Base-by-base conservation (phyloP, 345 rosid genomes). In the Syzygium grande region DNA sequence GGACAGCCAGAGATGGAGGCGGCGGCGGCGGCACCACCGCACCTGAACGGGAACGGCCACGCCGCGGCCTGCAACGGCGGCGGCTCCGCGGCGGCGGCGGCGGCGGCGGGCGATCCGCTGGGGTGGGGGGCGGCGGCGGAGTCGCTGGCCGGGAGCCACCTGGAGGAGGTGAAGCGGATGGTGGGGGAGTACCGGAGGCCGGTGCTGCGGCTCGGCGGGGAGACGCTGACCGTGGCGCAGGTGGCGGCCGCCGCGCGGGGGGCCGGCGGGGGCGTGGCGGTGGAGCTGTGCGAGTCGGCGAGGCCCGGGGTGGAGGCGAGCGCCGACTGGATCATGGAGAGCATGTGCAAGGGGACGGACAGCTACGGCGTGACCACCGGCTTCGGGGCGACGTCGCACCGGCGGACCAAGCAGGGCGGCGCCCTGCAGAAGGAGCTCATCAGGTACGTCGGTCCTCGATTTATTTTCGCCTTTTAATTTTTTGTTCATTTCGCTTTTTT, bases 141-240 rank as follows among this genome's bases (percentile, higher is more conserved):
- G 90, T 92, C 96, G 79, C 77, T 97, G 90, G 93, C 90, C 87
- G 98, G 99, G 3, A 97, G 98, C 89, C 98, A 97, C 91, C 92
- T 97, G 11, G 98, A 96, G 13, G 99, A 97, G 84, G 98, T 97
- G 85, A 96, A 90, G 86, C 91, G 92, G 65, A 97, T 97, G 99
- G 94, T 97, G 19, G 93, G 85, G 17, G 97, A 96, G 14, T 94
- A 90, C 88, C 92, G 96, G 87, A 94, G 88, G 87, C 94, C 96
- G 12, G 89, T 90, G 63, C 95, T 96, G 19, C 89, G 91, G 80
- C 93, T 97, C 2, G 98, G 96, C 1, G 99, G 98, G 5, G 93
- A 97, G 89, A 93, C 92, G 84, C 87, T 97, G 68, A 97, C 97
- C 34, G 93, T 97, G 15, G 98, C 95, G 51, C 98, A 97, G 89